Conservation (phyloP, 805 yeast species). For the Saccharomyces kudriavzevii region DNA sequence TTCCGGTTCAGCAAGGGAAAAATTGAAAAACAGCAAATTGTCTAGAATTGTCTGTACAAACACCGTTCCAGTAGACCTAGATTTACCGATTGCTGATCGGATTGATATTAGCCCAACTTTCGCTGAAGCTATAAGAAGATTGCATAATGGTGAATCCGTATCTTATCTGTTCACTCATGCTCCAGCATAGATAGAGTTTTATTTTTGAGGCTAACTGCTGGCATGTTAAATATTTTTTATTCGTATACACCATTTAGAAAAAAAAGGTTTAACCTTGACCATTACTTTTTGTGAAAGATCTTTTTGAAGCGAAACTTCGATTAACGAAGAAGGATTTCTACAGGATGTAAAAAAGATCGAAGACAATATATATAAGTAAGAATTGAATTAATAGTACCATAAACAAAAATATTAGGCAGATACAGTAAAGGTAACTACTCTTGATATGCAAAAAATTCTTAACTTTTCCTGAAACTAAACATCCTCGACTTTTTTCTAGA, state of each 20-base stretch:
- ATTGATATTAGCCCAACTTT: constrained; percentile 80
- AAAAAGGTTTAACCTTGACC: no score
- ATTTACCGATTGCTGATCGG: constrained; percentile 64
- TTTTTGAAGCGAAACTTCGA: background rate
- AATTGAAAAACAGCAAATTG: constrained; percentile 59
- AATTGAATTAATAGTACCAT: background rate
- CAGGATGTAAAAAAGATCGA: background rate
- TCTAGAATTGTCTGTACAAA: constrained; percentile 82
- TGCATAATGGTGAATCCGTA: constrained; percentile 93
- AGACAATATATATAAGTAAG: background rate
- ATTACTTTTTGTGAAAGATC: background rate
- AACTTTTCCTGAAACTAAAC: constrained; percentile 8
- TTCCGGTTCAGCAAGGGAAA: constrained; percentile 76
- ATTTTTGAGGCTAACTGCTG: background rate
- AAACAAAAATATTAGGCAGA: background rate
- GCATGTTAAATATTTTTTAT: background rate
- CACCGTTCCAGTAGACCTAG: constrained; percentile 75
- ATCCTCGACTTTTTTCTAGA: constrained; percentile 8
- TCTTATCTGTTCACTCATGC: constrained; percentile 56
- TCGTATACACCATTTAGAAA: background rate
- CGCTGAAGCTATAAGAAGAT: constrained; percentile 89
- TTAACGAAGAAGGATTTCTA: background rate
- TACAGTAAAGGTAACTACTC: background rate
- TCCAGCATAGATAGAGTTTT: constrained; percentile 16
- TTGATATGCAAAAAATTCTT: background rate